Percentiles rank a stretch among this genome's conserved stretches.
These are phyloP conservation scores for Colletotrichum tanaceti DNA, from an alignment of 2,329 filamentous ascomycete species.

Conservation along the genomic window DNA sequence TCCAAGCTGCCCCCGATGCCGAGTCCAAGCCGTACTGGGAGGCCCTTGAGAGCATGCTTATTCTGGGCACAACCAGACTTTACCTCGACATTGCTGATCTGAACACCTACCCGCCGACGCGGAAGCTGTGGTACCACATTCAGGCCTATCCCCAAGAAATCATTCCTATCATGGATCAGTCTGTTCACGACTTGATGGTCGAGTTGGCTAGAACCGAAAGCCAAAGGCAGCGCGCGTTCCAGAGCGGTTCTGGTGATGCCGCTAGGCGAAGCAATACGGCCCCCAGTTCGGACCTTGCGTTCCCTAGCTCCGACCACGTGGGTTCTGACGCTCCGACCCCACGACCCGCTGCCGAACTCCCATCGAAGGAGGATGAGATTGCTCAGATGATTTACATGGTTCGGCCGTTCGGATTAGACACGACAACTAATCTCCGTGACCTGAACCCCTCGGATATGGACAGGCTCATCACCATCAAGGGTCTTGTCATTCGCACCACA, in stretches of 20 bases:
- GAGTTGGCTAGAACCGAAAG: conserved; percentile 87
- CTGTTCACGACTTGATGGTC: conserved; percentile 91
- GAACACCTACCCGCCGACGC: conserved; percentile 90
- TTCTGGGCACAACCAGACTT: conserved; percentile 83
- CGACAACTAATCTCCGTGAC: conserved; percentile 90
- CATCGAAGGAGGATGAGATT: conserved; percentile 82
- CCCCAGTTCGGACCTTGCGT: conserved; percentile 79
- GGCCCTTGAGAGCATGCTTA: conserved; percentile 89
- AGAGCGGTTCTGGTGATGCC: conserved; percentile 63
- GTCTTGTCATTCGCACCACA: conserved; percentile 93
- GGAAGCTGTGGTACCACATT: conserved; percentile 95
- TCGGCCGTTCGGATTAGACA: conserved; percentile 88
- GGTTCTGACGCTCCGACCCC: conserved; percentile 58
- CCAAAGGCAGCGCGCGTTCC: conserved; percentile 73
- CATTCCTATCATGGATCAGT: conserved; percentile 95
- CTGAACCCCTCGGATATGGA: conserved; percentile 89
- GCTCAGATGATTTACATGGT: conserved; percentile 85
- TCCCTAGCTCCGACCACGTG: conserved; percentile 81
- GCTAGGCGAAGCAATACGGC: conserved; percentile 51
- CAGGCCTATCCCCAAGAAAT: conserved; percentile 97
- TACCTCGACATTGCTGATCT: conserved; percentile 91
- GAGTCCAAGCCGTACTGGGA: conserved; percentile 86
- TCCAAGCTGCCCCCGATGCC: conserved; percentile 74
- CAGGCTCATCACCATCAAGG: conserved; percentile 93
- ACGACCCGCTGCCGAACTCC: conserved; percentile 58